These are phyloP conservation scores for Sporothrix pseudoabietina DNA, from an alignment of 2,329 filamentous ascomycete genomes.

Conservation along the genomic window DNA sequence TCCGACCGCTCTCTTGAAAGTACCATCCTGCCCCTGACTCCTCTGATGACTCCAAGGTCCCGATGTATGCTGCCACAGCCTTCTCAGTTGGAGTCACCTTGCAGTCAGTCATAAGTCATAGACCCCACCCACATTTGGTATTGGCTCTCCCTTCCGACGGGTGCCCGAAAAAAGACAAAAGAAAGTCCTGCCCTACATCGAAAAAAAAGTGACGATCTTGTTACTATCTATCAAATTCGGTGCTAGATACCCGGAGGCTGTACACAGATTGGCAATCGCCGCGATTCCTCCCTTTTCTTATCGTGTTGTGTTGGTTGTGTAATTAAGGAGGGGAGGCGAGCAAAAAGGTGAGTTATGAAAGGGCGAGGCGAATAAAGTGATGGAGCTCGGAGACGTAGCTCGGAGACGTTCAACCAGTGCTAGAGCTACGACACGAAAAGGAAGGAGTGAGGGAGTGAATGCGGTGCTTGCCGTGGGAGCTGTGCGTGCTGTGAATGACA, in stretches of 20 bases:
- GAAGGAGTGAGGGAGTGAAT: background rate
- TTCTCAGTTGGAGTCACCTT: background rate
- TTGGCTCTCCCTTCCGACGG: background rate
- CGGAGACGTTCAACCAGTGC: constrained; percentile 2
- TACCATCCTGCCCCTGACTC: background rate
- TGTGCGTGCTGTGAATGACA: constrained; percentile 1
- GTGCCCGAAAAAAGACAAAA: background rate
- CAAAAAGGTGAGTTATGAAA: background rate
- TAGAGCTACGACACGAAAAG: too few species aligned
- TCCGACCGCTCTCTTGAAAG: background rate
- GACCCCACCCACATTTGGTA: background rate
- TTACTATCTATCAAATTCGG: background rate
- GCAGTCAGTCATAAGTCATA: background rate
- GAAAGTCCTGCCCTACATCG: background rate
- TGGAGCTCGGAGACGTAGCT: background rate
- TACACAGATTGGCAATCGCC: constrained; percentile 10
- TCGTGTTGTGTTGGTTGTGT: background rate
- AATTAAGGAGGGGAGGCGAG: constrained; percentile 12
- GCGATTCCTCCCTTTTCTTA: background rate
- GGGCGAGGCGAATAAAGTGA: background rate
- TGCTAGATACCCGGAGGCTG: constrained; percentile 4
- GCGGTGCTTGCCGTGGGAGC: background rate
- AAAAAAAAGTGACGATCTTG: background rate
- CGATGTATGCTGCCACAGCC: background rate
- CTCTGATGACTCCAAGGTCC: constrained; percentile 12